Base-by-base conservation (phyloP, 139 green algal genomes). In the Chlorella sp. region DNA sequence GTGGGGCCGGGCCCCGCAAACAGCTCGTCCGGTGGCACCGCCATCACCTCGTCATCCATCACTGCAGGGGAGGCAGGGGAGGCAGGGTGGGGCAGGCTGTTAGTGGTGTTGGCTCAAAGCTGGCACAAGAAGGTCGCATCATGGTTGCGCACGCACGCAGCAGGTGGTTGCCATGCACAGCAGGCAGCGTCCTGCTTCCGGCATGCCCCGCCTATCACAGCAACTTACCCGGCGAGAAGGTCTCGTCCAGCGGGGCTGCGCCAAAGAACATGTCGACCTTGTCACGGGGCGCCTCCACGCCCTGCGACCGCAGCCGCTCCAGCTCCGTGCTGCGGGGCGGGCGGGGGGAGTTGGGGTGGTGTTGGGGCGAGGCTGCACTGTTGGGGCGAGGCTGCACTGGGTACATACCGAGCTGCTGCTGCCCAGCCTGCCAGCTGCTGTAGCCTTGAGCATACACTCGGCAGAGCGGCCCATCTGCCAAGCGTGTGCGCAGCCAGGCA, bases 281-380 rank as follows among this genome's bases (percentile, higher is more conserved):
- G 78, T 73, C 73, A 1, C 34, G 77, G 16, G 84, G 65, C 30
- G 81, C 73, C 24, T 81, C 84, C 65, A 46, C 87, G 32, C 84
- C 87, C 68, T 70, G 62, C 26, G 87, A 84, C 58, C 90, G 65
- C 70, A 93, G 73, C 76, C 82, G 75, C 82, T 93, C 91, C 41
- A 91, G 81, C 79, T 91, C 86, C 3, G 74, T 83, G 64, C 81
- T 86, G 80, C 75, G 14, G 28, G 58, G 58, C 40, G 43, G 60
- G 65, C 41, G 1, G 38, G 24, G 38, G 56, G 24, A 44, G 22
- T 48, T 22, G 16, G 5, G 48, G 41, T 1, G 43, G 43, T 26
- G n/a, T n/a, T n/a, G n/a, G n/a, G n/a, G n/a, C n/a, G n/a, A n/a
- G n/a, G n/a, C n/a, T n/a, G n/a, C n/a, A n/a, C n/a, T n/a, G n/a